Conservation (phyloP, 1,284 basidiomycete species). For the Tilletia walkeri region DNA sequence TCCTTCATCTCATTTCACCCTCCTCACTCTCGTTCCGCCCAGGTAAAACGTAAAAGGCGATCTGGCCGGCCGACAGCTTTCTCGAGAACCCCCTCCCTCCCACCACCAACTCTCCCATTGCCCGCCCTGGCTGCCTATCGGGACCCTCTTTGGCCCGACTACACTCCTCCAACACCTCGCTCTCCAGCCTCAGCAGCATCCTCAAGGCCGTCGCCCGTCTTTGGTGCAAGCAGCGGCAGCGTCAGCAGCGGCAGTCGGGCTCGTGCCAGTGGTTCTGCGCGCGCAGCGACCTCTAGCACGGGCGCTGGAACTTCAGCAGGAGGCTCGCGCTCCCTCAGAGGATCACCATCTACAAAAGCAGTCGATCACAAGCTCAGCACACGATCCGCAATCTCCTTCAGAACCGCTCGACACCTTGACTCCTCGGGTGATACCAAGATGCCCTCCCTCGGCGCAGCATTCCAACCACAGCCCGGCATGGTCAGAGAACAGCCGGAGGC, state of each 20-base stretch:
- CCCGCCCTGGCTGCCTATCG: conserved; percentile 11
- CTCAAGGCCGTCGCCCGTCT: conserved; percentile 10
- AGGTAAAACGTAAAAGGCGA: too few relatives aligned
- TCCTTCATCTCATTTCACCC: too few relatives aligned
- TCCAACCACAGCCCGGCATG: background rate
- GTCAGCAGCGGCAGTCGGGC: background rate
- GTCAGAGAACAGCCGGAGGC: conserved; percentile 1
- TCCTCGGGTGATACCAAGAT: conserved; percentile 2
- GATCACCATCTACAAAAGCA: too few relatives aligned
- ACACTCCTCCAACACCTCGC: background rate
- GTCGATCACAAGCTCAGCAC: background rate
- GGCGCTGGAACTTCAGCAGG: too few relatives aligned
- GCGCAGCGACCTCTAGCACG: too few relatives aligned
- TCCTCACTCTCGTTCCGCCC: too few relatives aligned
- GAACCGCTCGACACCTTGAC: background rate
- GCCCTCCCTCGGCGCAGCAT: conserved; percentile 10
- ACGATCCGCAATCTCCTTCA: background rate
- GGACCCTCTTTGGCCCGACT: conserved; percentile 14
- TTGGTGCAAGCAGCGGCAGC: background rate
- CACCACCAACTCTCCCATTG: background rate
- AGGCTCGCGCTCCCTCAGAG: too few relatives aligned
- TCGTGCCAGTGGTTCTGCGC: background rate
- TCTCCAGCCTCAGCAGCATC: conserved; percentile 10
- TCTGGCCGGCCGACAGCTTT: too few relatives aligned
- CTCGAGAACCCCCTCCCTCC: too few relatives aligned